Evolutionary conservation across 495 filamentous ascomycete species (phyloP).

Genomic region (Penicillium egyptiacum): DNA sequence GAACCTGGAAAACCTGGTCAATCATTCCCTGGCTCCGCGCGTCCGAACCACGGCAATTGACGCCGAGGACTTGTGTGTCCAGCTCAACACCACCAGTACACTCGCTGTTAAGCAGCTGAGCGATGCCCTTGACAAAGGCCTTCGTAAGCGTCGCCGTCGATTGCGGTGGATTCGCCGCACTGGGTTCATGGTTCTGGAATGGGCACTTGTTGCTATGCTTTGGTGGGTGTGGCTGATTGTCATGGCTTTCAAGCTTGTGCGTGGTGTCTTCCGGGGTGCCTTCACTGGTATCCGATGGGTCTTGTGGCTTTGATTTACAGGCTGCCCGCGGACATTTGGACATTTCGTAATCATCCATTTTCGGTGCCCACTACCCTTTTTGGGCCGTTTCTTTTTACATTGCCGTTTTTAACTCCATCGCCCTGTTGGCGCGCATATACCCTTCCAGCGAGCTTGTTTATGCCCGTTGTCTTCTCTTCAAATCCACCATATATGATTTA

Average conservation of each 20-base stretch:
- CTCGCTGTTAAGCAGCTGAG: constrained; percentile 73
- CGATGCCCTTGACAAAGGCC: constrained; percentile 69
- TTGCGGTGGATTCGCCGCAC: constrained; percentile 69
- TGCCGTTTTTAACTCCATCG: constrained; percentile 1
- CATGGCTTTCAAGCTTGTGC: constrained; percentile 61
- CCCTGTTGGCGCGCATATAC: constrained; percentile 16
- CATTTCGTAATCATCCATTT: not conserved
- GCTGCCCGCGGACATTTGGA: not conserved
- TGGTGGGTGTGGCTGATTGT: constrained; percentile 85
- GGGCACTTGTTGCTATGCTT: constrained; percentile 74
- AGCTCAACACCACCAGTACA: constrained; percentile 71
- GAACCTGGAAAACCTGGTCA: constrained; percentile 50
- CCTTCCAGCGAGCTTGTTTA: not conserved
- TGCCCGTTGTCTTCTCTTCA: not conserved
- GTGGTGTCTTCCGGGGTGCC: constrained; percentile 58
- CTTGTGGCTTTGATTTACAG: constrained; percentile 60
- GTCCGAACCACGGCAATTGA: constrained; percentile 68
- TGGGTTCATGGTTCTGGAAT: constrained; percentile 73
- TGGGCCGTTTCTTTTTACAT: not conserved
- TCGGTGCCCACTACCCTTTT: not conserved
- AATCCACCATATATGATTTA: constrained; percentile 2
- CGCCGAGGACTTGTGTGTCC: constrained; percentile 70
- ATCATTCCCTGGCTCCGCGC: constrained; percentile 59
- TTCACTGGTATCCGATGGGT: constrained; percentile 67
- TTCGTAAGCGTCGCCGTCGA: constrained; percentile 67